Percentiles rank a stretch among this genome's conserved stretches.
phyloP scores from a whole-genome alignment of 345 rosid genomes.

The Aquilaria sinensis region DNA sequence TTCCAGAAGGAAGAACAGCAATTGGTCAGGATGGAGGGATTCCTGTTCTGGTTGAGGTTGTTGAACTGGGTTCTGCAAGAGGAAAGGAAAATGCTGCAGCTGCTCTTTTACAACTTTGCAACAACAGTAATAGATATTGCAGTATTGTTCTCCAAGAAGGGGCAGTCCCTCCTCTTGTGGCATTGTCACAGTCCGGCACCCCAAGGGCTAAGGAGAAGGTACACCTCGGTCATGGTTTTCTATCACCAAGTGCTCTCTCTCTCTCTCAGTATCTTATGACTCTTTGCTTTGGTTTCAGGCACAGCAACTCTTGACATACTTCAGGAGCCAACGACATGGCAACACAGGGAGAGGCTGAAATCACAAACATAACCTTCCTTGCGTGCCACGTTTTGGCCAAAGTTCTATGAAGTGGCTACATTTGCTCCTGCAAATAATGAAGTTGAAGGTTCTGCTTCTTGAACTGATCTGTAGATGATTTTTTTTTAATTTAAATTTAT shows the following conservation, averaged over 20 bases:
- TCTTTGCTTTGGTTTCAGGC: constrained; percentile 48
- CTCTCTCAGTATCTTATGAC: not conserved
- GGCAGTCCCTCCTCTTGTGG: constrained; percentile 89
- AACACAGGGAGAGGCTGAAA: constrained; percentile 58
- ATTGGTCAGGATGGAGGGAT: constrained; percentile 81
- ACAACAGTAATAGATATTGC: constrained; percentile 49
- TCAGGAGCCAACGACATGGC: constrained; percentile 76
- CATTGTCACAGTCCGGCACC: constrained; percentile 81
- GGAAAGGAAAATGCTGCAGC: constrained; percentile 96
- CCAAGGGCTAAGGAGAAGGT: constrained; percentile 95
- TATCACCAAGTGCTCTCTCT: not conserved
- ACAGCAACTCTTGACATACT: constrained; percentile 67
- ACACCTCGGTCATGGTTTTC: not conserved
- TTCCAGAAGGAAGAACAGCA: constrained; percentile 66
- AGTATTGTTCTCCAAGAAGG: constrained; percentile 83
- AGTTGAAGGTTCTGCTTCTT: constrained; percentile 24
- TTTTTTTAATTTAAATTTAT: constrained; percentile 3
- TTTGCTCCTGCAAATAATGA: constrained; percentile 34
- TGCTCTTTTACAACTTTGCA: constrained; percentile 81
- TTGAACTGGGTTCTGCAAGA: constrained; percentile 89
- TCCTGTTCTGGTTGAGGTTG: constrained; percentile 83
- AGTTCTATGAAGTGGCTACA: constrained; percentile 31
- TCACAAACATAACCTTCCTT: constrained; percentile 7
- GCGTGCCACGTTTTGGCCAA: constrained; percentile 20
- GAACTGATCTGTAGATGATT: constrained; percentile 25